Evolutionary conservation across 1,139 yeast genomes (phyloP).

Genomic region (Dujonia santamariae): DNA sequence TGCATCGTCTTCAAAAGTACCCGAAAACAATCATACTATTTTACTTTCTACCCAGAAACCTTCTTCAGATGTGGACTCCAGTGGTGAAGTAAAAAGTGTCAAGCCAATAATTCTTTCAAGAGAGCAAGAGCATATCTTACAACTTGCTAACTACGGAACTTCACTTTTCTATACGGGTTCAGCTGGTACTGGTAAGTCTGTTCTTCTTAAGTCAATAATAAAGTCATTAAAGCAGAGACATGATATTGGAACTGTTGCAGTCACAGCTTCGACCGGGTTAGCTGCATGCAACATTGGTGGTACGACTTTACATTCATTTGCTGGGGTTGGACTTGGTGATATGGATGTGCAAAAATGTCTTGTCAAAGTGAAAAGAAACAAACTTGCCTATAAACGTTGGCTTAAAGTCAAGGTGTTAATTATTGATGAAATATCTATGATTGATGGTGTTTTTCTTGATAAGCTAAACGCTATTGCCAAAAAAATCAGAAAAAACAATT

Average conservation of each 20-base stretch:
- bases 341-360: conserved; percentile 36
- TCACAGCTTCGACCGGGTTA: conserved; percentile 89
- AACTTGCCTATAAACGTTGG: conserved; percentile 63
- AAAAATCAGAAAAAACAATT: conserved; percentile 41
- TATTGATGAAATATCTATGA: conserved; percentile 89
- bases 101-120: conserved; percentile 36
- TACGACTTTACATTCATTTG: conserved; percentile 76
- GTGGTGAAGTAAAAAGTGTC: too few species aligned
- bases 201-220: conserved; percentile 68
- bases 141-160: conserved; percentile 37
- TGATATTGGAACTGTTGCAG: conserved; percentile 58
- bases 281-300: conserved; percentile 95
- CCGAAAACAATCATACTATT: conserved; percentile 1
- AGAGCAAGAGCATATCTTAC: conserved; percentile 41
- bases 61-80: background rate
- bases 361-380: conserved; percentile 55
- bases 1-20: background rate
- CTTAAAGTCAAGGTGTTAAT: conserved; percentile 56
- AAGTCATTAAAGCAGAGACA: conserved; percentile 49
- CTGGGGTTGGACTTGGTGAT: conserved; percentile 79
- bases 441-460: conserved; percentile 71
- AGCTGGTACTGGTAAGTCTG: conserved; percentile 95
- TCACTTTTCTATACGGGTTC: conserved; percentile 88
- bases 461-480: conserved; percentile 67
- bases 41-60: background rate